phyloP scores from a whole-genome alignment of 305 asterid genomes.

The Fraxinus nigra region DNA sequence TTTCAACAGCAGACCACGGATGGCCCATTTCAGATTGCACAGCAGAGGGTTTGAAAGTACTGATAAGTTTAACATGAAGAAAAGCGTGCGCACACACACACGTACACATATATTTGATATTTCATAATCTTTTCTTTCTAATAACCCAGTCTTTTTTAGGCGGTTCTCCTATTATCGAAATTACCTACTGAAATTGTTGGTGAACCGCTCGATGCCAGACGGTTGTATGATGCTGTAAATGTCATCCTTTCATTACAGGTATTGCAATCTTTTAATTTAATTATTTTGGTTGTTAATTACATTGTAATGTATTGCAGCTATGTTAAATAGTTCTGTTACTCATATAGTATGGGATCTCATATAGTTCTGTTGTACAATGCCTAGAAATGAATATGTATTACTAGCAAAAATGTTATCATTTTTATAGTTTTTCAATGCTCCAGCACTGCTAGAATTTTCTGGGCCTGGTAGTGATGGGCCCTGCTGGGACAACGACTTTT shows the following conservation, averaged over 20 bases:
- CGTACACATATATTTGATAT: background rate
- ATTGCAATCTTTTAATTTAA: slow-evolving; percentile 19
- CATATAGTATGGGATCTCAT: background rate
- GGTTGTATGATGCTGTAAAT: slow-evolving; percentile 75
- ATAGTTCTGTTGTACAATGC: background rate
- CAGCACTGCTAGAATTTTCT: background rate
- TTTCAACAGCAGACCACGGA: slow-evolving; percentile 94
- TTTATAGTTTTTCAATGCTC: background rate
- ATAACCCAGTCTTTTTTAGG: slow-evolving; percentile 40
- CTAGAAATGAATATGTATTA: background rate
- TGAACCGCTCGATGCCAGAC: slow-evolving; percentile 54
- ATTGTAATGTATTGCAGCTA: background rate
- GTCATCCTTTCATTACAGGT: slow-evolving; percentile 87
- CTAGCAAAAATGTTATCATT: background rate
- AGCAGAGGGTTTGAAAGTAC: slow-evolving; percentile 87
- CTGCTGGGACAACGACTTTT: background rate
- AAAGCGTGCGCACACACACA: background rate
- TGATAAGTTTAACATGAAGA: slow-evolving; percentile 20
- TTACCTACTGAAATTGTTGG: slow-evolving; percentile 68
- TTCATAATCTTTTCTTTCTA: background rate
- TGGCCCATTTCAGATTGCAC: slow-evolving; percentile 99
- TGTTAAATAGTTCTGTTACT: background rate
- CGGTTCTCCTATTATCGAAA: slow-evolving; percentile 55
- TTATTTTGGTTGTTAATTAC: background rate
- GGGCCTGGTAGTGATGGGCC: background rate